These are phyloP conservation scores for Suillus placidus DNA, from an alignment of 768 basidiomycete genomes.

Conservation along the genomic window DNA sequence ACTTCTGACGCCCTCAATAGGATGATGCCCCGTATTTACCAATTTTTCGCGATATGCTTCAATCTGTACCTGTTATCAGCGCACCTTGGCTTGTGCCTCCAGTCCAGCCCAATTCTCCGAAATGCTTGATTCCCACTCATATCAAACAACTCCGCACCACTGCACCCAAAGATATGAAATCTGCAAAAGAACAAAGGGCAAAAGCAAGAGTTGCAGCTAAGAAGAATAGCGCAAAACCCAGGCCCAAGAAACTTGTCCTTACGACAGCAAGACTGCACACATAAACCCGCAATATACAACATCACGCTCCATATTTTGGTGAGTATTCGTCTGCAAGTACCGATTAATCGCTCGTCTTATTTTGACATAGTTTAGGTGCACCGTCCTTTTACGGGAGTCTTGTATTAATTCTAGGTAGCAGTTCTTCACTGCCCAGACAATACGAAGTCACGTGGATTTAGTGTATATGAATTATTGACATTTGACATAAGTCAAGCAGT, in stretches of 20 bases:
- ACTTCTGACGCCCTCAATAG: conserved; percentile 11
- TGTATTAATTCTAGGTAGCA: background rate
- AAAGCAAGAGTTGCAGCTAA: conserved; percentile 55
- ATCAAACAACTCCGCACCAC: conserved; percentile 74
- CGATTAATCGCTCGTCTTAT: background rate
- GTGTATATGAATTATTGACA: background rate
- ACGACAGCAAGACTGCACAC: background rate
- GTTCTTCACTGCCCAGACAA: background rate
- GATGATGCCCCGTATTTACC: conserved; percentile 41
- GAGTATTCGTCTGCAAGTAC: conserved; percentile 2
- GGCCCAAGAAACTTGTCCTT: conserved; percentile 8
- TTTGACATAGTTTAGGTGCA: background rate
- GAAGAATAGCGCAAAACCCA: conserved; percentile 14
- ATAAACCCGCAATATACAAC: background rate
- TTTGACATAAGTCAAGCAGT: background rate
- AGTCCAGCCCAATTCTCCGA: conserved; percentile 15
- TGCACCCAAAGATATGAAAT: conserved; percentile 78
- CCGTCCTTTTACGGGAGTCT: background rate
- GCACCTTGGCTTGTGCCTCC: conserved; percentile 65
- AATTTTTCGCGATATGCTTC: conserved; percentile 42
- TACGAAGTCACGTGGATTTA: background rate
- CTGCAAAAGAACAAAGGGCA: conserved; percentile 59
- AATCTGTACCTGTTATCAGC: conserved; percentile 53
- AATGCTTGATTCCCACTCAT: conserved; percentile 64
- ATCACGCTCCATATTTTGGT: background rate